Conservation (phyloP, 2,329 filamentous ascomycete species). For the Fusarium temperatum region DNA sequence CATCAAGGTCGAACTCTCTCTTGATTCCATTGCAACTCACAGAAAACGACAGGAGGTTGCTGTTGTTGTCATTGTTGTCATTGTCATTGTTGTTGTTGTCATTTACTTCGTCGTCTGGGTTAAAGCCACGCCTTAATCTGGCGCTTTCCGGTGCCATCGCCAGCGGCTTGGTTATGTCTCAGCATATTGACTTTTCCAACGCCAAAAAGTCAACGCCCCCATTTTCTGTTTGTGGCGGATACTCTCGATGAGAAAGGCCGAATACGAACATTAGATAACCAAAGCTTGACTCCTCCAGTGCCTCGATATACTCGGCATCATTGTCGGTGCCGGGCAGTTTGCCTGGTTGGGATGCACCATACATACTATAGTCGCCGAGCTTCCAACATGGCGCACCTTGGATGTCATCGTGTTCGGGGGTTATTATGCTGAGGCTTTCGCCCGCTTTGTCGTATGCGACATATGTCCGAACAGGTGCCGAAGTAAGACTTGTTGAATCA, state of each 20-base stretch:
- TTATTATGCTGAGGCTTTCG: neutral
- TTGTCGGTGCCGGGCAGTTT: neutral
- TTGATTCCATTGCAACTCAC: neutral
- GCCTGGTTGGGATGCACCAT: neutral
- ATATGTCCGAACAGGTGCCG: neutral
- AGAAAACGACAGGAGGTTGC: neutral
- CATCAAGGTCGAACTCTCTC: neutral
- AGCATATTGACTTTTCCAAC: neutral
- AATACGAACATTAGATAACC: neutral
- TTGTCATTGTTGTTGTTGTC: neutral
- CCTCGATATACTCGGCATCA: neutral
- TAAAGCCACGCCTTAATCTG: neutral
- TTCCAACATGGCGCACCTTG: neutral
- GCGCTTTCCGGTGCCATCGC: neutral
- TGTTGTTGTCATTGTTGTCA: too few relatives aligned
- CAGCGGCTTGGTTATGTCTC: neutral
- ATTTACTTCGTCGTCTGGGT: neutral
- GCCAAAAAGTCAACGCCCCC: neutral
- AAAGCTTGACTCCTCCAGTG: neutral
- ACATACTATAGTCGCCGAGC: neutral
- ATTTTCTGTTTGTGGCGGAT: neutral
- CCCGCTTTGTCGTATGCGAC: neutral
- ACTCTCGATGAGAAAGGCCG: neutral
- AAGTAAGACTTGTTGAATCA: neutral
- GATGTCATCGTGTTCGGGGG: fast-evolving